Conservation (phyloP, 768 basidiomycete species). For the Suillus decipiens region DNA sequence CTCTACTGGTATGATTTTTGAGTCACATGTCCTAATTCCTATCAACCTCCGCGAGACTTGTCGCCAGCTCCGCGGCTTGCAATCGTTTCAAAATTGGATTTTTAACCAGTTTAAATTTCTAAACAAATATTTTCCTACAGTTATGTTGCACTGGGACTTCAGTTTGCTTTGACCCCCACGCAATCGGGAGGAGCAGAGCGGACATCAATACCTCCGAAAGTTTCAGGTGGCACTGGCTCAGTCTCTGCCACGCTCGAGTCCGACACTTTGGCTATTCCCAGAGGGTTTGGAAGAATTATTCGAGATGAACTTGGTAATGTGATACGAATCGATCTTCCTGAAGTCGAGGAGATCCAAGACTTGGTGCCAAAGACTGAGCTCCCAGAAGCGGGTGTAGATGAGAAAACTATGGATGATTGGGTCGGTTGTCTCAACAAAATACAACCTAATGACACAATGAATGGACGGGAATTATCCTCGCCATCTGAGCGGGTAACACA, state of each 20-base stretch:
- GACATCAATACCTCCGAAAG: not conserved
- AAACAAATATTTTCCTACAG: constrained; percentile 37
- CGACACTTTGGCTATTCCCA: constrained; percentile 41
- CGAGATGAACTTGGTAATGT: constrained; percentile 80
- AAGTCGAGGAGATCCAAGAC: constrained; percentile 39
- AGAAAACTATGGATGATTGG: constrained; percentile 40
- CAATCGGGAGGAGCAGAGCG: constrained; percentile 70
- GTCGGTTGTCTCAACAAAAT: constrained; percentile 17
- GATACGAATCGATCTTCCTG: constrained; percentile 64
- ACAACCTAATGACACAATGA: not conserved
- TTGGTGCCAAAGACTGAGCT: not conserved
- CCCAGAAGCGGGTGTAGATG: constrained; percentile 35
- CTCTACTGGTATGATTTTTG: not conserved
- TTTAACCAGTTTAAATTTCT: not conserved
- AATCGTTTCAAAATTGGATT: constrained; percentile 11
- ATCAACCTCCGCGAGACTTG: not conserved
- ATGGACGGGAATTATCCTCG: not conserved
- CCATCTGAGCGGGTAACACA: not conserved
- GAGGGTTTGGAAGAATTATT: constrained; percentile 79
- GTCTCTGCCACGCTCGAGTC: constrained; percentile 1
- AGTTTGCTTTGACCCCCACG: constrained; percentile 65
- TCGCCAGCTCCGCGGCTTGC: not conserved
- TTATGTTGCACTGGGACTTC: constrained; percentile 77
- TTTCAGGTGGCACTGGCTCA: not conserved
- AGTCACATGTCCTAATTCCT: not conserved